Conservation (phyloP, 768 basidiomycete genomes). For the Termitomyces titanicus region DNA sequence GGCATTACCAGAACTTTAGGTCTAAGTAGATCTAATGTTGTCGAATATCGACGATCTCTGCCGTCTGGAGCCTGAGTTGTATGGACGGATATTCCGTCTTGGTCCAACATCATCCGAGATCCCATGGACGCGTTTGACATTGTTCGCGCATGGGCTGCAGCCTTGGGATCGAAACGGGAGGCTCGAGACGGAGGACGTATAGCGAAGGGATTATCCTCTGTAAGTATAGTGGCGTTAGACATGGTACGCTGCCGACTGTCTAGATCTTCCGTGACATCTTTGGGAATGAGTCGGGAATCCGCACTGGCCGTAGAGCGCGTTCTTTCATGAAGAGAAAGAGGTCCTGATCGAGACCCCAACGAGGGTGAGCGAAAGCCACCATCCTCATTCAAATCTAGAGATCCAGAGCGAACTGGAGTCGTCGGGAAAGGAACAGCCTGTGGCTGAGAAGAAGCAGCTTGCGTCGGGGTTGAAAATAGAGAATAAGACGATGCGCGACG, state of each 20-base stretch:
- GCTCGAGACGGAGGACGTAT: conserved; percentile 61
- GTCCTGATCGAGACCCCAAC: conserved; percentile 10
- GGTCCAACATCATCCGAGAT: conserved; percentile 58
- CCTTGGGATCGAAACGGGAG: conserved; percentile 83
- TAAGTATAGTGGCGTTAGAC: conserved; percentile 42
- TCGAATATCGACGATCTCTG: conserved; percentile 62
- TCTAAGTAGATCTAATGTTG: conserved; percentile 73
- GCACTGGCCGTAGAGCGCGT: conserved; percentile 50
- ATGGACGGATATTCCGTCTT: conserved; percentile 43
- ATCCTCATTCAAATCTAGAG: conserved; percentile 26
- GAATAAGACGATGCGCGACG: conserved; percentile 50
- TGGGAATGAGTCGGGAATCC: conserved; percentile 41
- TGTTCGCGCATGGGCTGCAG: conserved; percentile 51
- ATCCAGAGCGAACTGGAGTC: conserved; percentile 46
- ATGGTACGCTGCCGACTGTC: conserved; percentile 27
- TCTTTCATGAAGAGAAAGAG: conserved; percentile 33
- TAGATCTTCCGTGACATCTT: conserved; percentile 25
- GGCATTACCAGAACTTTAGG: conserved; percentile 97
- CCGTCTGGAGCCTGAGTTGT: conserved; percentile 32
- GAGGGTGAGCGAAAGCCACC: conserved; percentile 4
- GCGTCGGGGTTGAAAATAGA: conserved; percentile 35
- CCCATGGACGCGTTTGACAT: conserved; percentile 65
- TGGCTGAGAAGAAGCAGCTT: conserved; percentile 24
- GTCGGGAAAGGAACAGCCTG: conserved; percentile 64
- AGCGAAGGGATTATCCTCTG: conserved; percentile 65